Percentiles rank a stretch among this genome's conserved stretches.
phyloP scores from a whole-genome alignment of 768 basidiomycete genomes.

The Tephrocybe sp. region DNA sequence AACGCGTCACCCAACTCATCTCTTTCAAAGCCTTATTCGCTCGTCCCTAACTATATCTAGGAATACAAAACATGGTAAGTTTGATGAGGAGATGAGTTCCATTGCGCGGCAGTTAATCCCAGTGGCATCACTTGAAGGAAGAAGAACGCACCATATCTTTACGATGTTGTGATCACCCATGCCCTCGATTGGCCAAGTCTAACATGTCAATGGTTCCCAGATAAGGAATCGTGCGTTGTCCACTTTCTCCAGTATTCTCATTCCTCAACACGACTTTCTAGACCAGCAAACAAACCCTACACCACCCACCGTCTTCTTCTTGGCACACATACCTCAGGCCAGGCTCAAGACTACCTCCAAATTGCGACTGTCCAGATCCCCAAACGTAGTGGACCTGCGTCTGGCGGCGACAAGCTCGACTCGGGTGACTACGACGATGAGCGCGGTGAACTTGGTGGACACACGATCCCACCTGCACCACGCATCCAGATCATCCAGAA shows the following conservation, averaged over 20 bases:
- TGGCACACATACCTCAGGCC: constrained; percentile 95
- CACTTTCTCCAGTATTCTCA: constrained; percentile 7
- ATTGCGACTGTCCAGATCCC: constrained; percentile 95
- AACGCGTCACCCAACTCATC: constrained; percentile 16
- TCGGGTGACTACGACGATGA: constrained; percentile 85
- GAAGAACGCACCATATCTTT: constrained; percentile 96
- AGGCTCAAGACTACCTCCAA: constrained; percentile 91
- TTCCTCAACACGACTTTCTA: constrained; percentile 27
- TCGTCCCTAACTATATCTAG: constrained; percentile 30
- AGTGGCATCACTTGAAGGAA: constrained; percentile 54
- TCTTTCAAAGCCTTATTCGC: background rate
- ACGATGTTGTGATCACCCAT: constrained; percentile 96
- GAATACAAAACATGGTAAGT: constrained; percentile 83
- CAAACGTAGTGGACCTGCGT: constrained; percentile 62
- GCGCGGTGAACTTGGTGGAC: constrained; percentile 90
- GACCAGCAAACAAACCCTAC: constrained; percentile 90
- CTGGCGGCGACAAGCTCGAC: constrained; percentile 75
- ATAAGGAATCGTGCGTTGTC: constrained; percentile 78
- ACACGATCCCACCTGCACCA: constrained; percentile 80
- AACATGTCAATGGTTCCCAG: constrained; percentile 99
- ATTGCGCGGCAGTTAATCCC: constrained; percentile 1
- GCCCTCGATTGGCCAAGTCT: constrained; percentile 97
- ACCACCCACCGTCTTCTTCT: constrained; percentile 91
- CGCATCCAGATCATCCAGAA: constrained; percentile 88
- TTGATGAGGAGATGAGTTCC: constrained; percentile 1